Conservation (phyloP, 164 flowering plant genomes). For the Vitis riparia region DNA sequence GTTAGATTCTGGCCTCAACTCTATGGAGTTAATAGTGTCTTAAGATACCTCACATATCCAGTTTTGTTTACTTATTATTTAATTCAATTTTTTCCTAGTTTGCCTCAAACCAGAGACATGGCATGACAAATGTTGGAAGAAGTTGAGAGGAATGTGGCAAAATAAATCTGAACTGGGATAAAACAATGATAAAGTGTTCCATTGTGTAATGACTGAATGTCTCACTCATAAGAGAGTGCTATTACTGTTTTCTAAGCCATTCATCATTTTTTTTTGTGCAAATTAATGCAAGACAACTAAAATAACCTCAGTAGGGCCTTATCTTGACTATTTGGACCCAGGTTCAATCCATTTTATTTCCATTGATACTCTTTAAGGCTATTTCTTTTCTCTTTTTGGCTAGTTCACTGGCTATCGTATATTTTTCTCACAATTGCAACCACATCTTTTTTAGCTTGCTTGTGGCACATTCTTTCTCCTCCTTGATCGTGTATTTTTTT, state of each 20-base stretch:
- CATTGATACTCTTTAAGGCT: too few species aligned
- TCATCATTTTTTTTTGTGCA: too few species aligned
- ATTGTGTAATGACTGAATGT: not conserved
- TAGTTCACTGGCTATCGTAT: too few species aligned
- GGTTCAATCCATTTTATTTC: too few species aligned
- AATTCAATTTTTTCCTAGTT: not conserved
- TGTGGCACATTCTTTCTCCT: too few species aligned
- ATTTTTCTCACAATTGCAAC: too few species aligned
- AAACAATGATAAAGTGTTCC: not conserved
- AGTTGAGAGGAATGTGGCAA: not conserved
- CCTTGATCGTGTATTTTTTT: not conserved
- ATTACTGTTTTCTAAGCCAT: too few species aligned
- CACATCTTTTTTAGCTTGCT: too few species aligned
- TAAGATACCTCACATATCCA: not conserved
- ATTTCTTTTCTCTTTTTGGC: too few species aligned
- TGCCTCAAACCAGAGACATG: not conserved
- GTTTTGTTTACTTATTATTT: not conserved
- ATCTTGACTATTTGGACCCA: too few species aligned
- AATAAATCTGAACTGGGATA: not conserved
- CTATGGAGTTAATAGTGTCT: not conserved
- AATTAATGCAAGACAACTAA: too few species aligned
- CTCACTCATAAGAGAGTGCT: not conserved
- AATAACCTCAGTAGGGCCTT: too few species aligned
- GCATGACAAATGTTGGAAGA: not conserved
- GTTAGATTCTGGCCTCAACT: not conserved